Conservation (phyloP, 1,139 yeast genomes). For the Suhomyces anneliseae region DNA sequence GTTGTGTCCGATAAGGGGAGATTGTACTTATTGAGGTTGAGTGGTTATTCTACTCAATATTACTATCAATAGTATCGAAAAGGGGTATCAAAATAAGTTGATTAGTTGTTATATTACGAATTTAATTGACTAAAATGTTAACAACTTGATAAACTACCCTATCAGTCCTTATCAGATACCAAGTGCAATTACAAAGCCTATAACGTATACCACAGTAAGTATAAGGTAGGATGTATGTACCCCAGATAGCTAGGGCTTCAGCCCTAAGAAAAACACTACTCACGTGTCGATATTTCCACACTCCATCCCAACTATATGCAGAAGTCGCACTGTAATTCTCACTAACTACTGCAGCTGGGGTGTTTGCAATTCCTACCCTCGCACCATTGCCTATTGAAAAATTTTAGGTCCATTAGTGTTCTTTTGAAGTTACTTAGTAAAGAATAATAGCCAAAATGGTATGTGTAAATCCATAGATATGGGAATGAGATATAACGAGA, state of each 20-base stretch:
- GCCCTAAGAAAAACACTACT: conserved; percentile 11
- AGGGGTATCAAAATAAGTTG: too few relatives aligned
- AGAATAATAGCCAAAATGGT: conserved; percentile 20
- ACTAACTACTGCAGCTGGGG: conserved; percentile 5
- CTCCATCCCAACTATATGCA: conserved; percentile 2
- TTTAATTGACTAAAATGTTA: too few relatives aligned
- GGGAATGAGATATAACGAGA: neutral
- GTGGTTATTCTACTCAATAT: too few relatives aligned
- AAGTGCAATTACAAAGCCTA: too few relatives aligned
- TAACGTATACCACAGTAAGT: neutral
- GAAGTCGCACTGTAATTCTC: neutral
- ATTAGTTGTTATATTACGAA: too few relatives aligned
- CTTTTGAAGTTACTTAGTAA: conserved; percentile 10
- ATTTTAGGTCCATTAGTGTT: conserved; percentile 9
- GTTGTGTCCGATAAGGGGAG: too few relatives aligned
- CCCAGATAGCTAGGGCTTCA: conserved; percentile 13
- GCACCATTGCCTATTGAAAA: conserved; percentile 11
- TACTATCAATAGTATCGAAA: too few relatives aligned
- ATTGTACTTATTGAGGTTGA: too few relatives aligned
- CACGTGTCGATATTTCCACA: conserved; percentile 9
- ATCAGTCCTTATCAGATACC: too few relatives aligned
- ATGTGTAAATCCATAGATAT: conserved; percentile 7
- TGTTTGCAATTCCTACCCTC: conserved; percentile 1
- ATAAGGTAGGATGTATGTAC: neutral
- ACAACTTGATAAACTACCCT: too few relatives aligned